Base-by-base conservation (phyloP, 2,329 filamentous ascomycete genomes). In the Fusarium sp. region DNA sequence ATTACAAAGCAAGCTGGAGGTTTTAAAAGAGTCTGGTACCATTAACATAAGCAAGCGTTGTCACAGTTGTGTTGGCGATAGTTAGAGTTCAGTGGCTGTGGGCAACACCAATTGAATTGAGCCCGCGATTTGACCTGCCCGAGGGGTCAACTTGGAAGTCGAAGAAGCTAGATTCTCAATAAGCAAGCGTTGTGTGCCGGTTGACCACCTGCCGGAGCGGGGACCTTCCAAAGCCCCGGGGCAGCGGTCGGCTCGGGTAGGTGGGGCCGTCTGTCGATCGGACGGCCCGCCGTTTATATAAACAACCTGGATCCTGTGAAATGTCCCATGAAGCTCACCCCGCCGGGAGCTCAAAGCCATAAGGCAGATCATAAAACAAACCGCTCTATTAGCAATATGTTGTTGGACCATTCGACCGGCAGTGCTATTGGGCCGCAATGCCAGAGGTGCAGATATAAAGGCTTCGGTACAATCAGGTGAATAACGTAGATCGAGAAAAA, bases 231-330 rank as follows among this genome's bases (percentile, higher is more conserved):
- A 45, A 49, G 47, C 13, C 22, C 52, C 48, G 29, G 57, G 62
- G 46, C 22, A 46, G 24, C 27, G 48, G 38, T 57, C 38, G 65
- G 59, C 54, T 41, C 47, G 27, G 60, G 29, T 51, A 57, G 46
- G 72, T 67, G 72, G 72, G 68, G 70, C 72, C 59, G 49, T 30
- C 9, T 27, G 24, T 53, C 58, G 70, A 70, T 71, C 57, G 25
- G 56, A 58, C 61, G 65, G 58, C 55, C 70, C 66, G 61, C 58
- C 55, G 25, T 65, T 49, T 69, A 48, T 55, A 20, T 22, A 47
- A 54, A 24, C 32, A 60, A 40, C 29, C 27, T 41, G 16, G 7
- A 58, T 45, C 16, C 40, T 54, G 10, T 30, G 18, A 40, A 44
- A 10, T 44, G 8, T 16, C 13, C 12, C 13, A 56, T n/a, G 15